A percentile compares a stretch with the other conserved stretches of the same genome.
These are phyloP conservation scores for Neurospora crassa DNA, from an alignment of 2,329 filamentous ascomycete genomes.

Conservation along the genomic window DNA sequence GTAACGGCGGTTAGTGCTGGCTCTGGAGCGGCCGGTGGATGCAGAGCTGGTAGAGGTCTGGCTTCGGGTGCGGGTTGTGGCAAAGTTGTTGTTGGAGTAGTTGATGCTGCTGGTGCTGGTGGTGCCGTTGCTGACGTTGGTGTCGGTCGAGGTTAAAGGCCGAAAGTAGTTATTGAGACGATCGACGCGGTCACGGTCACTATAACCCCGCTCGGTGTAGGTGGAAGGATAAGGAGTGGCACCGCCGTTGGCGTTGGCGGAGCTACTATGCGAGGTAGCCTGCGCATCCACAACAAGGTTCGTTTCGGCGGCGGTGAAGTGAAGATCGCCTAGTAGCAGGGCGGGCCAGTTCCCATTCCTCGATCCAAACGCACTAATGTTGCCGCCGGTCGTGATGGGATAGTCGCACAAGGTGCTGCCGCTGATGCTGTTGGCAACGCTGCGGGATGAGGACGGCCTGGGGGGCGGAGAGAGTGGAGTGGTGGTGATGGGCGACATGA, in stretches of 20 bases:
- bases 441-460: background rate
- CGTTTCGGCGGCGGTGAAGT: background rate
- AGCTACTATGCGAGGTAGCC: background rate
- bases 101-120: background rate
- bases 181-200: background rate
- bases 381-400: background rate
- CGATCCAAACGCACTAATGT: background rate
- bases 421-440: background rate
- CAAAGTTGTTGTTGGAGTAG: background rate
- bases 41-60: background rate
- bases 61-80: background rate
- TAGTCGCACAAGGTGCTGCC: background rate
- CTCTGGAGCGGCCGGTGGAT: background rate
- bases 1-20: background rate
- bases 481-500: background rate
- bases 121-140: background rate
- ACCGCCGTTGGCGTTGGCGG: background rate
- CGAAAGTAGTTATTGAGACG: background rate
- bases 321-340: background rate
- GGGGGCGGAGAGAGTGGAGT: background rate
- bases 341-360: background rate
- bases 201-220: background rate
- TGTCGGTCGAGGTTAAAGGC: background rate
- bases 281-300: background rate
- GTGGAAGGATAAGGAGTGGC: background rate